phyloP scores from a whole-genome alignment of 108 stramenopile genomes.

The Fistulifera pelliculosa region DNA sequence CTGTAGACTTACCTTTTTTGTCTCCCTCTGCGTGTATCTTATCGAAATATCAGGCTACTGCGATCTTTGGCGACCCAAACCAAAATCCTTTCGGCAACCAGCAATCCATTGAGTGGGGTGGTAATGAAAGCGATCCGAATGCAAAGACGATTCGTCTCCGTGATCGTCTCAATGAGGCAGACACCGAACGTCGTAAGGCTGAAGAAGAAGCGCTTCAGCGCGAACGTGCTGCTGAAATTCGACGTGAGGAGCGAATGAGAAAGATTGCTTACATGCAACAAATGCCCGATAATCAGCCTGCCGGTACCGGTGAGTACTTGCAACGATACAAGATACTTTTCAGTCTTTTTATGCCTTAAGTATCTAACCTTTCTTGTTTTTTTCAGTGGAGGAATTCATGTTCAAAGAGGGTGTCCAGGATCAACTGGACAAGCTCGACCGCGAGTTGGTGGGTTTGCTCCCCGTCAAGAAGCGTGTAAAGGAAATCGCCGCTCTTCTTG shows the following conservation, averaged over 20 bases:
- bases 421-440: conserved; percentile 90
- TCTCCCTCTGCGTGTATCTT: too few relatives aligned
- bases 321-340: too few relatives aligned
- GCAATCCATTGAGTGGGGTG: conserved; percentile 67
- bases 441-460: conserved; percentile 88
- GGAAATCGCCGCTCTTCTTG: conserved; percentile 94
- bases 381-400: conserved; percentile 92
- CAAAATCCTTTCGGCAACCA: conserved; percentile 50
- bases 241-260: conserved; percentile 74
- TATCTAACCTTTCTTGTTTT: background rate
- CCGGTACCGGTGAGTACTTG: conserved; percentile 74
- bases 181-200: conserved; percentile 86
- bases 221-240: conserved; percentile 88
- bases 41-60: background rate
- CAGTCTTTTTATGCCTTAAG: too few relatives aligned
- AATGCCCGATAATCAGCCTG: conserved; percentile 83
- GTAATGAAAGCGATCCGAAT: conserved; percentile 54
- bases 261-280: conserved; percentile 92
- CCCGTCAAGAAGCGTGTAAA: conserved; percentile 94
- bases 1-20: too few relatives aligned
- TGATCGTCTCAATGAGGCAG: conserved; percentile 81
- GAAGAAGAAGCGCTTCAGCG: conserved; percentile 61
- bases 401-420: conserved; percentile 97
- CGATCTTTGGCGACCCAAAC: background rate
- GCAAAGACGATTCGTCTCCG: conserved; percentile 63